These are phyloP conservation scores for Coemansia sp. DNA, from an alignment of 192 early-diverging fungal genomes.

Conservation along the genomic window DNA sequence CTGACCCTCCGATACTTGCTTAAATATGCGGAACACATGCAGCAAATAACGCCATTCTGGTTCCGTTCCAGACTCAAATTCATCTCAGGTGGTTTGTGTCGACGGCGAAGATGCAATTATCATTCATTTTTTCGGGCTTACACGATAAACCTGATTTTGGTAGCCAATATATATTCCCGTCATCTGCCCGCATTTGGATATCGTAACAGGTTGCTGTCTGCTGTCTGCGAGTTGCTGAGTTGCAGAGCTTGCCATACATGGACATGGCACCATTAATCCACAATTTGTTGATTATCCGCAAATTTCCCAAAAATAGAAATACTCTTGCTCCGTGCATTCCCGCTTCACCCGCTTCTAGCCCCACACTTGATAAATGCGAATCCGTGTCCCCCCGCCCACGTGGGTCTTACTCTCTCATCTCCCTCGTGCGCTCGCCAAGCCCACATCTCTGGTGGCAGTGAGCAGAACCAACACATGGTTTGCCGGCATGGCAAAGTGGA, in stretches of 20 bases:
- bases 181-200: conserved; percentile 3
- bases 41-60: neutral
- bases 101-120: neutral
- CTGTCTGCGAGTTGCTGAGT: neutral
- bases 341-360: neutral
- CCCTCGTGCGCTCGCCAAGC: conserved; percentile 7
- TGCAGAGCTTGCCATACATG: conserved; percentile 5
- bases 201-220: neutral
- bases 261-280: neutral
- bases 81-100: neutral
- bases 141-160: conserved; percentile 3
- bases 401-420: neutral
- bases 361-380: neutral
- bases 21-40: conserved; percentile 4
- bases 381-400: neutral
- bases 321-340: neutral
- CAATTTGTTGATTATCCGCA: conserved; percentile 8
- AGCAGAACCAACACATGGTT: neutral
- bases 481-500: neutral
- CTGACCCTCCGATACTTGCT: neutral
- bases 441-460: neutral
- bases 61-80: neutral
- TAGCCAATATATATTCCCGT: neutral
- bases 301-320: neutral
- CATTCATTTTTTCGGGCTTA: neutral